Conservation (phyloP, 495 filamentous ascomycete genomes). For the Penicillium cataractarum region DNA sequence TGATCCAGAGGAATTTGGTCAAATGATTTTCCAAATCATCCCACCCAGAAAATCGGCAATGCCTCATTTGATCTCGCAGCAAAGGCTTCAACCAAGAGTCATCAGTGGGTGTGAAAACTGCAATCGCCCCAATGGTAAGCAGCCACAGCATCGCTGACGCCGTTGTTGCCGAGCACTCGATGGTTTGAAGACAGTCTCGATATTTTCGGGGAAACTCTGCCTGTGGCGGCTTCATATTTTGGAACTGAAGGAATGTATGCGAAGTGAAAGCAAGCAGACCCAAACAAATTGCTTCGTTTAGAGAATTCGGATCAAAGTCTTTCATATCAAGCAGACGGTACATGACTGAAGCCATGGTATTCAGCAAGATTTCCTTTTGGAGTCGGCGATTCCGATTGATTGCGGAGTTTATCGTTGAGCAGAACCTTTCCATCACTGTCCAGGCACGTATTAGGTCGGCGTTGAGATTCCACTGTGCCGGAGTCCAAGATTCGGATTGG, state of each 20-base stretch:
- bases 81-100: slow-evolving; percentile 4
- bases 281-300: slow-evolving; percentile 41
- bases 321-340: slow-evolving; percentile 45
- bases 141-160: slow-evolving; percentile 38
- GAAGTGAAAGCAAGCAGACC: slow-evolving; percentile 43
- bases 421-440: slow-evolving; percentile 40
- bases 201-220: slow-evolving; percentile 27
- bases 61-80: background rate
- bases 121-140: slow-evolving; percentile 37
- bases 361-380: slow-evolving; percentile 30
- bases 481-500: background rate
- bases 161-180: slow-evolving; percentile 5
- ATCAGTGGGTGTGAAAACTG: slow-evolving; percentile 28
- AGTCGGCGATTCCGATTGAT: slow-evolving; percentile 25
- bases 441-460: slow-evolving; percentile 31
- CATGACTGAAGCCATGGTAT: slow-evolving; percentile 44
- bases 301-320: slow-evolving; percentile 25
- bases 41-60: background rate
- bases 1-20: background rate
- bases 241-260: slow-evolving; percentile 45
- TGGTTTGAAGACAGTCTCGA: slow-evolving; percentile 12
- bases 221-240: slow-evolving; percentile 28
- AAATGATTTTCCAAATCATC: background rate
- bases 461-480: slow-evolving; percentile 13
- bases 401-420: slow-evolving; percentile 38